Evolutionary conservation across 2,329 filamentous ascomycete genomes (phyloP).

Genomic region (Colletotrichum lupini): DNA sequence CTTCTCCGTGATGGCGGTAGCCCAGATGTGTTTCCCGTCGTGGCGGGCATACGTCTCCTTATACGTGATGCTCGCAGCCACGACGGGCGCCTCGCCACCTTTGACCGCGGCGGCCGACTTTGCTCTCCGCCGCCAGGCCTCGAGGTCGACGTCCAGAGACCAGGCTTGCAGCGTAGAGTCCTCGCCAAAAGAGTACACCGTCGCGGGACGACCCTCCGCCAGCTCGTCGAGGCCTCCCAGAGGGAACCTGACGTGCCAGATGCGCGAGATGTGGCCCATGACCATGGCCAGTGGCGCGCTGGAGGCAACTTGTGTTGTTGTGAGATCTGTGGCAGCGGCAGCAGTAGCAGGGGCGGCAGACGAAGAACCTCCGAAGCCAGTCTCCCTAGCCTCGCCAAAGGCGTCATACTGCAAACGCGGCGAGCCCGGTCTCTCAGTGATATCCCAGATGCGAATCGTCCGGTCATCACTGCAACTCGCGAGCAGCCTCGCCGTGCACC

Average conservation of each 20-base stretch:
- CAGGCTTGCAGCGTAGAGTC: conserved; percentile 83
- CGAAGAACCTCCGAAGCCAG: conserved; percentile 66
- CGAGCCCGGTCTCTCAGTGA: conserved; percentile 62
- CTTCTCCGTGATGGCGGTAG: conserved; percentile 60
- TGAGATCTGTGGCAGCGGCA: conserved; percentile 39
- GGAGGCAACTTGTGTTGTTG: conserved; percentile 41
- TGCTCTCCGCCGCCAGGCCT: conserved; percentile 28
- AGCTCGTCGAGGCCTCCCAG: conserved; percentile 36
- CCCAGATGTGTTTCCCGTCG: conserved; percentile 92
- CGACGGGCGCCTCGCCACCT: not conserved
- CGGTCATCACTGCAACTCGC: conserved; percentile 96
- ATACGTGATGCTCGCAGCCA: conserved; percentile 57
- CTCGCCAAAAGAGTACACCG: conserved; percentile 84
- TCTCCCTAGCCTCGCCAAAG: conserved; percentile 60
- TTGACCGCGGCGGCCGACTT: conserved; percentile 15
- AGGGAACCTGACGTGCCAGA: conserved; percentile 86
- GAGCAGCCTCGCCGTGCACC: conserved; percentile 68
- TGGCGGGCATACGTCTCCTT: conserved; percentile 72
- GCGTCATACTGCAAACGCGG: conserved; percentile 39
- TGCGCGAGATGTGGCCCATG: conserved; percentile 90
- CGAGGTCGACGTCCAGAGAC: conserved; percentile 60
- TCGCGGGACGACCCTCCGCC: conserved; percentile 46
- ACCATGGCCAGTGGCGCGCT: conserved; percentile 70
- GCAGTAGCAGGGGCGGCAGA: conserved; percentile 26
- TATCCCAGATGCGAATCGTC: conserved; percentile 88